A percentile compares a stretch with the other conserved stretches of the same genome.
Conservation (phyloP, 1,139 yeast species). For the Blastobotrys apis region DNA sequence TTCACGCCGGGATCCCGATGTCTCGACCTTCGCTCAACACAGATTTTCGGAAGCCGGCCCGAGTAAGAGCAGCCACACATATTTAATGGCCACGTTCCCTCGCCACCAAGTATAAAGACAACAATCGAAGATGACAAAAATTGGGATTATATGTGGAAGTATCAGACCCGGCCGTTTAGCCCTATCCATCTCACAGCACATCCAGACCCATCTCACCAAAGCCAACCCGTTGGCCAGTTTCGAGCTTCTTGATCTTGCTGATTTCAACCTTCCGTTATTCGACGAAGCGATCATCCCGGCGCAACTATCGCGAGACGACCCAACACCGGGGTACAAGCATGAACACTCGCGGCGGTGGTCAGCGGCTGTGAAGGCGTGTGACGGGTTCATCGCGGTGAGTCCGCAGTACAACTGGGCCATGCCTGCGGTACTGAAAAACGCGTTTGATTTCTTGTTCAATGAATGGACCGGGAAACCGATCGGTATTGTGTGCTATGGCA, state of each 20-base stretch:
- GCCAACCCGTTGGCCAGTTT: too few species aligned
- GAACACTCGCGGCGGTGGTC: slow-evolving; percentile 19
- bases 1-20: too few species aligned
- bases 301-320: slow-evolving; percentile 8
- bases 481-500: slow-evolving; percentile 33
- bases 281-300: slow-evolving; percentile 19
- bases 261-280: slow-evolving; percentile 15
- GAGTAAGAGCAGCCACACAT: too few species aligned
- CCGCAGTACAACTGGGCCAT: slow-evolving; percentile 37
- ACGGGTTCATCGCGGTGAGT: slow-evolving; percentile 32
- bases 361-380: slow-evolving; percentile 19
- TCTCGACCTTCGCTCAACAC: too few species aligned
- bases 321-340: slow-evolving; percentile 13
- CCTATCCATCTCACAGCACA: slow-evolving; percentile 13
- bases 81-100: too few species aligned
- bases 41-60: too few species aligned
- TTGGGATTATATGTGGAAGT: slow-evolving; percentile 16
- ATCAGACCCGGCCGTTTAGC: slow-evolving; percentile 11
- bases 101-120: too few species aligned
- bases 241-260: slow-evolving; percentile 16
- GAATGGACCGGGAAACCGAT: slow-evolving; percentile 36
- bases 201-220: neutral
- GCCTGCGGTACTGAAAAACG: slow-evolving; percentile 37
- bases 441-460: slow-evolving; percentile 32
- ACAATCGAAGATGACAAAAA: too few species aligned